Conservation (phyloP, 1,284 basidiomycete genomes). For the Phellopilus nigrolimitatus region DNA sequence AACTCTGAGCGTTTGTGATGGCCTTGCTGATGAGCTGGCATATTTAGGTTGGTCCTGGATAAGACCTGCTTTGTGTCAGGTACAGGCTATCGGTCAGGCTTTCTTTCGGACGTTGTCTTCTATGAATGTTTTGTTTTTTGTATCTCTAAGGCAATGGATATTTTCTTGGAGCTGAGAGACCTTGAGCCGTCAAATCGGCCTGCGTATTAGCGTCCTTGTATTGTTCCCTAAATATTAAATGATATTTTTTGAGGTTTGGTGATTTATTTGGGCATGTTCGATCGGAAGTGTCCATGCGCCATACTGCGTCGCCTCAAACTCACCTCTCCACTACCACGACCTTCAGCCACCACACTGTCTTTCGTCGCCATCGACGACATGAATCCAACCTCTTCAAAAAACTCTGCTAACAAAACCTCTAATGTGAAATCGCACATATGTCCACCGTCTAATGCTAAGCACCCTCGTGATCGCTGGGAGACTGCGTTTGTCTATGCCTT, state of each 20-base stretch:
- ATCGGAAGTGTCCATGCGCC: not conserved
- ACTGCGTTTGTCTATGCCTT: constrained; percentile 79
- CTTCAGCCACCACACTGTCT: not conserved
- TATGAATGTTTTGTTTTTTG: constrained; percentile 2
- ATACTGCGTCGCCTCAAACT: constrained; percentile 1
- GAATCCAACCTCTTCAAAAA: constrained; percentile 17
- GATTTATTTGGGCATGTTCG: constrained; percentile 11
- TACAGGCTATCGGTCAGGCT: not conserved
- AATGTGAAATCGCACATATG: constrained; percentile 66
- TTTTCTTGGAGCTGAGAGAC: not conserved
- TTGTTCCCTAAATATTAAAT: not conserved
- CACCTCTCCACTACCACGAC: constrained; percentile 13
- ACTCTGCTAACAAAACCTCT: constrained; percentile 18
- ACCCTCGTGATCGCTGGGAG: constrained; percentile 79
- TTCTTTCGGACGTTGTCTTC: not conserved
- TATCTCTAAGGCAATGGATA: not conserved
- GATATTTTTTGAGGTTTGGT: constrained; percentile 1
- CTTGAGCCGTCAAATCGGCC: not conserved
- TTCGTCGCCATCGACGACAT: constrained; percentile 7
- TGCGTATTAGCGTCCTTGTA: not conserved
- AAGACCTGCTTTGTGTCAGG: constrained; percentile 31
- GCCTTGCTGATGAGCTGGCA: too few species aligned
- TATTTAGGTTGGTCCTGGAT: constrained; percentile 72
- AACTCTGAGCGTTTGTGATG: too few species aligned
- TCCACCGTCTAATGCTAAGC: constrained; percentile 64